Percentiles rank a stretch among this genome's conserved stretches.
Conservation (phyloP, 805 yeast genomes). For the Yueomyces sp. region DNA sequence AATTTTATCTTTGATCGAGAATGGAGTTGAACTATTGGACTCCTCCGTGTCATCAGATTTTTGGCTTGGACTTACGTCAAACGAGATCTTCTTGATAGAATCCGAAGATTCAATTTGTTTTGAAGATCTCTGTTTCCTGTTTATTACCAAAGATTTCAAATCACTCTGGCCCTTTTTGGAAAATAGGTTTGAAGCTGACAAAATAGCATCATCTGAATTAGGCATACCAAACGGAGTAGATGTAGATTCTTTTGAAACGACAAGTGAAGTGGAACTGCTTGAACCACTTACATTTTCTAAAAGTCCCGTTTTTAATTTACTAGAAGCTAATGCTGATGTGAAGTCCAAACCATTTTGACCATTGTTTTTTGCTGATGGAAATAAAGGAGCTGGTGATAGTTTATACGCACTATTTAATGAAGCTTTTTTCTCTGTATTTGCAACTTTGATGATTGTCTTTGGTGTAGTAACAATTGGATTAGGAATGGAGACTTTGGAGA, state of each 20-base stretch:
- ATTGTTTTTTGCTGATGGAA: slow-evolving; percentile 7
- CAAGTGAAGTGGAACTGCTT: neutral
- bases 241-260: slow-evolving; percentile 1
- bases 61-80: neutral
- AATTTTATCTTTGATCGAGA: neutral
- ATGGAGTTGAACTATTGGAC: neutral
- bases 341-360: neutral
- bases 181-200: slow-evolving; percentile 2
- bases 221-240: neutral
- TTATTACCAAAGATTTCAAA: neutral
- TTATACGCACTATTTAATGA: slow-evolving; percentile 46
- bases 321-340: neutral
- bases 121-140: neutral
- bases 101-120: neutral
- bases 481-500: slow-evolving; percentile 27
- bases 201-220: slow-evolving; percentile 9
- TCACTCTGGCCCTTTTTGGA: neutral
- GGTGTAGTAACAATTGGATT: slow-evolving; percentile 27
- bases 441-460: slow-evolving; percentile 35
- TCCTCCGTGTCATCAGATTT: neutral
- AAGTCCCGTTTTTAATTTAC: too few species aligned
- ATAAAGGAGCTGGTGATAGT: slow-evolving; percentile 50
- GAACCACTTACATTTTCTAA: neutral
- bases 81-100: neutral
- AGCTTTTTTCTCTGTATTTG: slow-evolving; percentile 37